phyloP scores from a whole-genome alignment of 2,329 filamentous ascomycete species.

The Clonostachys rosea region DNA sequence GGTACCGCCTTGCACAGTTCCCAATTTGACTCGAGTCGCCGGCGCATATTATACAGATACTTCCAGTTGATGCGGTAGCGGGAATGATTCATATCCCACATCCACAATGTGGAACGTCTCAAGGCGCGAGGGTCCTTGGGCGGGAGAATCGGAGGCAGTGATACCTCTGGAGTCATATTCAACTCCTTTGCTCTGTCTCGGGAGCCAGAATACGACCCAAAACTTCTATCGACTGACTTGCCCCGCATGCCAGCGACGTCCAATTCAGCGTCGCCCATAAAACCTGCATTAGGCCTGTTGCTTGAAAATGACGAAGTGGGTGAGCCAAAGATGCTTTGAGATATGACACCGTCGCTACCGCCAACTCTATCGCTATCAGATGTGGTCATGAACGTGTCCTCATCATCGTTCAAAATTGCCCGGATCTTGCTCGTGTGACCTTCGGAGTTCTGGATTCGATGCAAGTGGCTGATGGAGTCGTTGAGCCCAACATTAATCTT shows the following conservation, averaged over 20 bases:
- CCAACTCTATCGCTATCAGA: constrained; percentile 12
- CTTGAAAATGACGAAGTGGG: constrained; percentile 22
- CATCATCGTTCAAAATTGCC: constrained; percentile 42
- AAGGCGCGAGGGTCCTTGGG: constrained; percentile 20
- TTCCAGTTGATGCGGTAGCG: constrained; percentile 80
- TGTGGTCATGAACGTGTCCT: constrained; percentile 45
- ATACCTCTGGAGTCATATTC: constrained; percentile 21
- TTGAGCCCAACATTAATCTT: constrained; percentile 41
- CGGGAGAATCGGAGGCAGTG: constrained; percentile 18
- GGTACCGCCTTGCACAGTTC: constrained; percentile 74
- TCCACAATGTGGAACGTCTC: constrained; percentile 42
- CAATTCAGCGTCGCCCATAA: constrained; percentile 20
- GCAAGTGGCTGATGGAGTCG: constrained; percentile 30
- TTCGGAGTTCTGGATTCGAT: constrained; percentile 38
- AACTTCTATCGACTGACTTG: constrained; percentile 19
- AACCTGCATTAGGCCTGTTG: constrained; percentile 13
- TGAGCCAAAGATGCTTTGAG: constrained; percentile 25
- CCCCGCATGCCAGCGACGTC: constrained; percentile 17
- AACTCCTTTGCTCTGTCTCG: constrained; percentile 29
- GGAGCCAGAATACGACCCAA: constrained; percentile 14
- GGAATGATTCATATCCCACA: constrained; percentile 41
- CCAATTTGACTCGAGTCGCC: constrained; percentile 87
- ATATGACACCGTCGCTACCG: too few species aligned
- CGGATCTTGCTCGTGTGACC: constrained; percentile 51
- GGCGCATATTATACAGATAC: constrained; percentile 84